A percentile compares a stretch with the other conserved stretches of the same genome.
These are phyloP conservation scores for Zygosaccharomyces siamensis DNA, from an alignment of 805 yeast genomes.

Conservation along the genomic window DNA sequence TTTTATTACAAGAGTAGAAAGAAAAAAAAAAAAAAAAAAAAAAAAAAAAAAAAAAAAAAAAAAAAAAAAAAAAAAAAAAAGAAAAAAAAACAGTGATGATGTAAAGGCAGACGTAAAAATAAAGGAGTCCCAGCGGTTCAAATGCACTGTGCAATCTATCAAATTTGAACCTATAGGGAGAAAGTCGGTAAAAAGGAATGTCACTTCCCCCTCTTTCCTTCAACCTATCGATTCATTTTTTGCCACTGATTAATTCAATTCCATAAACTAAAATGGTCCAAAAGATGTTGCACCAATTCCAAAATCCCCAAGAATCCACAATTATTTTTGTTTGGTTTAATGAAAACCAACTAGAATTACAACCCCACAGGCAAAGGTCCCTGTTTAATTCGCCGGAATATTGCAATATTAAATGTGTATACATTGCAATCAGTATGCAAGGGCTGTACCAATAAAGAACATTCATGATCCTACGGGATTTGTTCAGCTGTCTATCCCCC, in stretches of 20 bases:
- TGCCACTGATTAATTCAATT: slow-evolving; percentile 55
- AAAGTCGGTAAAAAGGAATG: background rate
- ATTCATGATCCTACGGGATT: slow-evolving; percentile 39
- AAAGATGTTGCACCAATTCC: slow-evolving; percentile 95
- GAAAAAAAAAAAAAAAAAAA: background rate
- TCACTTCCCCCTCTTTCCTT: background rate
- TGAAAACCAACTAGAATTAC: slow-evolving; percentile 36
- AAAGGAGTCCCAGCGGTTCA: background rate
- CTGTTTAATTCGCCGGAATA: slow-evolving; percentile 71
- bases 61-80: background rate
- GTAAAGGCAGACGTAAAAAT: background rate
- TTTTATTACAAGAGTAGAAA: background rate
- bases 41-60: background rate
- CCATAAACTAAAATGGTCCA: slow-evolving; percentile 75
- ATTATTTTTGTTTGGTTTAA: slow-evolving; percentile 23
- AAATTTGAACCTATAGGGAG: too few species aligned
- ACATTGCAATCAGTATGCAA: slow-evolving; percentile 88
- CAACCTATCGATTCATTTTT: slow-evolving; percentile 7
- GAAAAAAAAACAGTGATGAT: background rate
- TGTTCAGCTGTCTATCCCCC: slow-evolving; percentile 23
- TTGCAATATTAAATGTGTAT: slow-evolving; percentile 89
- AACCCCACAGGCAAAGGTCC: slow-evolving; percentile 57
- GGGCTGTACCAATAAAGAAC: slow-evolving; percentile 86
- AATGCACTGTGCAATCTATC: slow-evolving; percentile 7
- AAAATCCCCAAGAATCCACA: slow-evolving; percentile 82